Conservation (phyloP, 305 asterid species). For the Solanum hybrid region DNA sequence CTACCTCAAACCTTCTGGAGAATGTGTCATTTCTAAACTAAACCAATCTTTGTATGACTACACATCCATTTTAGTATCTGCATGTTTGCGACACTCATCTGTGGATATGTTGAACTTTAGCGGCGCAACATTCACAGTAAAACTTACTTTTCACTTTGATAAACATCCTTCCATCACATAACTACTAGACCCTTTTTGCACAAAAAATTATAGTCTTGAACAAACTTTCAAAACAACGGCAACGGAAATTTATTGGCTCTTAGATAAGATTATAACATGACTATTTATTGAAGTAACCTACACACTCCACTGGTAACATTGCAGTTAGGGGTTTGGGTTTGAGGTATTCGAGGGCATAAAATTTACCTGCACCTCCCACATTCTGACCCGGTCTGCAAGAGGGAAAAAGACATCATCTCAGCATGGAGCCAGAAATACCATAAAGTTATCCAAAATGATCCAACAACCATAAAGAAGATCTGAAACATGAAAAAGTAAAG, state of each 20-base stretch:
- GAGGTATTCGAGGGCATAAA: background rate
- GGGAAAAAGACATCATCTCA: slow-evolving; percentile 8
- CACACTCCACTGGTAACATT: background rate
- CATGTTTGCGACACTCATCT: background rate
- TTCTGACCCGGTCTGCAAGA: slow-evolving; percentile 40
- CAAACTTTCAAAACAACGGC: background rate
- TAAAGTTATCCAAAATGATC: background rate
- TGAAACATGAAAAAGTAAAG: background rate
- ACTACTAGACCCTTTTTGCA: background rate
- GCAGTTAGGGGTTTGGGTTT: background rate
- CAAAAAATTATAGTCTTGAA: background rate
- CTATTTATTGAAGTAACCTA: background rate
- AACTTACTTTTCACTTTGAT: background rate
- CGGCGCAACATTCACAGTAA: background rate
- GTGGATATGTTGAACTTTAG: background rate
- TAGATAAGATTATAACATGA: background rate
- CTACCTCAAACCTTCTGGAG: background rate
- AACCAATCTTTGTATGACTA: background rate
- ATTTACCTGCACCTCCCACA: slow-evolving; percentile 18
- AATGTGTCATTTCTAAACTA: background rate
- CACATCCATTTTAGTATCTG: background rate
- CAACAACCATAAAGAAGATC: background rate
- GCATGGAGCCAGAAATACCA: background rate
- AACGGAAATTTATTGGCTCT: background rate
- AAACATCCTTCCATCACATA: background rate